Evolutionary conservation across 352 stramenopile species (phyloP), one percentile per base, ranked within the genome.

Genomic region (Pythium vanterpoolii): DNA sequence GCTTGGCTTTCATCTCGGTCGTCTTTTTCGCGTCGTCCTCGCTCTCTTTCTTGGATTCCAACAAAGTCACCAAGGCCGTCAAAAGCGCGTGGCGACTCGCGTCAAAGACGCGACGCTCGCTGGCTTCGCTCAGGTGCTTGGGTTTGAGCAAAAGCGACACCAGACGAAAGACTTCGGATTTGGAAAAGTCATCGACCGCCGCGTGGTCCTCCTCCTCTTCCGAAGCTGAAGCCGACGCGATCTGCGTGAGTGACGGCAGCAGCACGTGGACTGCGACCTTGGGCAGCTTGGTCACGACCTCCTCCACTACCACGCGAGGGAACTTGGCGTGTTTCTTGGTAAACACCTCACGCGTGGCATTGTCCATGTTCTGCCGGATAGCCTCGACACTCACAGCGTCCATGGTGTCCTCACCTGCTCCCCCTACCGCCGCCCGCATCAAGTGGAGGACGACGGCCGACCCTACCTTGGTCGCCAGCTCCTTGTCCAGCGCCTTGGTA

Each of bases 271-370:
- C 61, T 0, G 77, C 73, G 42, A 79, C 39, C 27, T 62, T 69
- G n/a, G 83, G 74, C 49, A 75, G 80, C 30, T 86, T 76, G 43
- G 61, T 68, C 51, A 82, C 45, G 11, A 95, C 71, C 43, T 93
- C 82, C 19, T 93, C 79, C 24, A 95, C 79, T 16, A 82, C 74
- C 5, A 56, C 67, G 49, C 73, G 78, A 13, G 86, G 86, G 64
- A 95, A 90, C 42, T 81, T 79, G 47, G 74, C 70, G 66, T 93
- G 83, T 64, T 93, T 93, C 74, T 93, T 93, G 14, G 83, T 92
- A 62, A 93, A 89, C 11, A 79, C 62, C 28, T 91, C 78, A 6
- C 72, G 31, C 1, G 85, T 73, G 0, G 71, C 72, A 9, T 55
- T 26, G 7, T 40, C 48, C 19, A 90, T 47, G 24, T 49, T 55